Conservation (phyloP, 805 yeast species). For the Candida lessepsii region DNA sequence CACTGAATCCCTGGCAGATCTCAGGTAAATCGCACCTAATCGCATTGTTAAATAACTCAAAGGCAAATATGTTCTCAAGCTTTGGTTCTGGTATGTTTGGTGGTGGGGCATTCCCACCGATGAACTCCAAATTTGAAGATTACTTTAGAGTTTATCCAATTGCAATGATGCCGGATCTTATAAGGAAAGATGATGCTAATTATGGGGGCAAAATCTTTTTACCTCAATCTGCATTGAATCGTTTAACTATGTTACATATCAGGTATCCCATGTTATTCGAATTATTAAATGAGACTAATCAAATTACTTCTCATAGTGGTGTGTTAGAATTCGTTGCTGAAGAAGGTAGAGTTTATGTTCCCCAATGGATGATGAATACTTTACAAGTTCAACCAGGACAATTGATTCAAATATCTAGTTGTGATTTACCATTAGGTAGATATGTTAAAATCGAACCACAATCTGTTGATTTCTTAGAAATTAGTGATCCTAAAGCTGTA, state of each 20-base stretch:
- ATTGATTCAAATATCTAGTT: constrained; percentile 68
- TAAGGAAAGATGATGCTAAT: constrained; percentile 73
- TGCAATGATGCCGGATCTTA: constrained; percentile 79
- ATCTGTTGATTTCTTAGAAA: constrained; percentile 87
- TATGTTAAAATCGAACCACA: constrained; percentile 96
- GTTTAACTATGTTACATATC: constrained; percentile 84
- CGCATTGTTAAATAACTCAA: no score
- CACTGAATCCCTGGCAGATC: no score
- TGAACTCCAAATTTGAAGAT: constrained; percentile 62
- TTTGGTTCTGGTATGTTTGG: constrained; percentile 42
- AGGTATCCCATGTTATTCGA: constrained; percentile 96
- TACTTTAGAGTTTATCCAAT: constrained; percentile 91
- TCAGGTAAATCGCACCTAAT: no score
- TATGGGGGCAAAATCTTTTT: constrained; percentile 94
- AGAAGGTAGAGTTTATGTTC: constrained; percentile 92
- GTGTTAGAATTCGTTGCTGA: constrained; percentile 96
- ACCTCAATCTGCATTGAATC: constrained; percentile 90
- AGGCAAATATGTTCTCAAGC: constrained; percentile 39
- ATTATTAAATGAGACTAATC: constrained; percentile 63
- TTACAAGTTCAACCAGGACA: constrained; percentile 73
- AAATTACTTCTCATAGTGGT: constrained; percentile 77
- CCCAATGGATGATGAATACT: constrained; percentile 94
- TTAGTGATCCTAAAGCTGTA: constrained; percentile 95
- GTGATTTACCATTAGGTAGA: constrained; percentile 80
- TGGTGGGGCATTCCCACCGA: constrained; percentile 28